These are phyloP conservation scores for Xylaria sp. DNA, from an alignment of 495 filamentous ascomycete genomes.

Conservation along the genomic window DNA sequence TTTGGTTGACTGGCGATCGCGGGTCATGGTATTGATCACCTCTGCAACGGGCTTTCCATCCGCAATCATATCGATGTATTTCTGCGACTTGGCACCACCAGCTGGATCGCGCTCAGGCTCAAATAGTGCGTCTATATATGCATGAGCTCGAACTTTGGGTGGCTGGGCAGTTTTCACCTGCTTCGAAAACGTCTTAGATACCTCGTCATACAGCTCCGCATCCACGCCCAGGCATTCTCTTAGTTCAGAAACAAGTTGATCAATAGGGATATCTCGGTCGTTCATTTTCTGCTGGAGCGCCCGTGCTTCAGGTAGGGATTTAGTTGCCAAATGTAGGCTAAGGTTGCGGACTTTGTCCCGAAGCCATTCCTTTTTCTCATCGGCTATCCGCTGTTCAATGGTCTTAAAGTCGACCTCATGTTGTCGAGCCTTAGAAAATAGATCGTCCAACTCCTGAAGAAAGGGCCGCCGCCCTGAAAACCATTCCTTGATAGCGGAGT, in stretches of 20 bases:
- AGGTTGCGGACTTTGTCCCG: slow-evolving; percentile 44
- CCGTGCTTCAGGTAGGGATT: slow-evolving; percentile 34
- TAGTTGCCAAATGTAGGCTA: slow-evolving; percentile 38
- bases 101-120: slow-evolving; percentile 31
- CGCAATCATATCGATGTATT: slow-evolving; percentile 50
- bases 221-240: slow-evolving; percentile 35
- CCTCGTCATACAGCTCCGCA: slow-evolving; percentile 35
- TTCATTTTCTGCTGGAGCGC: slow-evolving; percentile 35
- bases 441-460: slow-evolving; percentile 47
- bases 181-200: slow-evolving; percentile 37
- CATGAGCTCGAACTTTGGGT: slow-evolving; percentile 35
- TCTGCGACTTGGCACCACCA: slow-evolving; percentile 37
- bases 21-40: slow-evolving; percentile 45
- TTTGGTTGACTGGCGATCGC: slow-evolving; percentile 43
- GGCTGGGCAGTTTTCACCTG: slow-evolving; percentile 34
- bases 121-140: slow-evolving; percentile 49
- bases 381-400: slow-evolving; percentile 50
- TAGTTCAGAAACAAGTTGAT: slow-evolving; percentile 39
- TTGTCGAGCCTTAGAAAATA: slow-evolving; percentile 48
- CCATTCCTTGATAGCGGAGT: slow-evolving; percentile 49
- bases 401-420: slow-evolving; percentile 44
- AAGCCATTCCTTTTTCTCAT: slow-evolving; percentile 54
- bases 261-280: slow-evolving; percentile 36
- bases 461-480: slow-evolving; percentile 49
- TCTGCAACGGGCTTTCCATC: slow-evolving; percentile 45